phyloP scores from a whole-genome alignment of 2,329 filamentous ascomycete genomes.

The Fusarium dlaminii region DNA sequence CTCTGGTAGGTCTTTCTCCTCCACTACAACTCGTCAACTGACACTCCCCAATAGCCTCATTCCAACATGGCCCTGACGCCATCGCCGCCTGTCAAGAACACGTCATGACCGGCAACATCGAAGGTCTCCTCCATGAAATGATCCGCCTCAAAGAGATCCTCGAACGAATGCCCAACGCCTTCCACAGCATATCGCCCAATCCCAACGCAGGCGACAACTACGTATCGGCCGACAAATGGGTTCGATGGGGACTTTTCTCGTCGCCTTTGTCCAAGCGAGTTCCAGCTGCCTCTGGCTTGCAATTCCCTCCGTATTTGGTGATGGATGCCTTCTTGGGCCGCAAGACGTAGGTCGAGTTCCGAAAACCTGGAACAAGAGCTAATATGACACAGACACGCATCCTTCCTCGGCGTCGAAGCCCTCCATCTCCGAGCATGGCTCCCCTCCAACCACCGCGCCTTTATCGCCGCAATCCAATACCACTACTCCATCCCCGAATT shows the following conservation, averaged over 20 bases:
- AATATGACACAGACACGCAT: slow-evolving; percentile 37
- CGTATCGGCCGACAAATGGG: slow-evolving; percentile 58
- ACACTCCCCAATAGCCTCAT: slow-evolving; percentile 46
- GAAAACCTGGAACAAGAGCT: slow-evolving; percentile 44
- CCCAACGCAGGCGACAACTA: slow-evolving; percentile 62
- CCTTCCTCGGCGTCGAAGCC: slow-evolving; percentile 62
- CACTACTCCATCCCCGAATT: slow-evolving; percentile 64
- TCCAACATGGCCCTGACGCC: slow-evolving; percentile 61
- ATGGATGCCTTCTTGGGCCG: slow-evolving; percentile 66
- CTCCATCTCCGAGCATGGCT: slow-evolving; percentile 63
- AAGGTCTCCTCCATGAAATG: slow-evolving; percentile 60
- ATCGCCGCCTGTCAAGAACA: slow-evolving; percentile 64
- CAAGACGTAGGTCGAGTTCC: slow-evolving; percentile 43
- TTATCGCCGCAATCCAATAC: slow-evolving; percentile 64
- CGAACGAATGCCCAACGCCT: slow-evolving; percentile 63
- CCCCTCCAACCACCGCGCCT: slow-evolving; percentile 63
- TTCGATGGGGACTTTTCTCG: slow-evolving; percentile 62
- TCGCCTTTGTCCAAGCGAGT: slow-evolving; percentile 60
- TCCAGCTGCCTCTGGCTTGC: slow-evolving; percentile 60
- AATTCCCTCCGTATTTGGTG: slow-evolving; percentile 62
- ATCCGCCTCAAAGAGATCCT: slow-evolving; percentile 62
- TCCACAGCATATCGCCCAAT: slow-evolving; percentile 64
- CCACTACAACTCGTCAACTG: accelerated
- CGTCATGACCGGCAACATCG: slow-evolving; percentile 62
- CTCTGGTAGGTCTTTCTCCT: slow-evolving; percentile 19